Base-by-base conservation (phyloP, 2,329 filamentous ascomycete genomes). In the Talaromyces sp. region DNA sequence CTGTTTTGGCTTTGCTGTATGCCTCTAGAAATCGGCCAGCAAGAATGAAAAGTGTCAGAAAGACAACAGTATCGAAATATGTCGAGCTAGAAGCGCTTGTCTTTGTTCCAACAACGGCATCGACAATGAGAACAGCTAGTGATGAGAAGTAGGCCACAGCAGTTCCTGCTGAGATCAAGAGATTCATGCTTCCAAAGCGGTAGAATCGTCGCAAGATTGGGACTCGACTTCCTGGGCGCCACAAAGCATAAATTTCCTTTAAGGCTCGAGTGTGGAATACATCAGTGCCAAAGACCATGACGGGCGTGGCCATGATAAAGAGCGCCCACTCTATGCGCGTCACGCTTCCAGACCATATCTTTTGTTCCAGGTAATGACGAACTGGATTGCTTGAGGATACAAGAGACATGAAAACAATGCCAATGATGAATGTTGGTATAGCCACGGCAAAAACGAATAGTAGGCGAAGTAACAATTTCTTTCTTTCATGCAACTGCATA, bases 151-250 rank as follows among this genome's bases (percentile, higher is more conserved):
- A 96, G 1, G 92, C 92, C 55, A 97, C 90, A 2, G 85, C 88
- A 0, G 92, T 96, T 5, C 91, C 92, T 2, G 96, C 80, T 7
- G 89, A 94, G 73, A 97, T 92, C 54, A 97, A 82, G 77, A 95
- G 88, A 68, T 96, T 96, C 92, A 97, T 97, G 76, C 91, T 96
- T 8, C 92, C 92, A 65, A 97, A 97, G n/a, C 89, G 86, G 70
- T 91, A 91, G 66, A 97, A 92, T 13, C 92, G 81, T 61, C 87
- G 83, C 14, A 89, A 63, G 3, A 95, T 69, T 0, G 90, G 89
- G 1, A 87, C 87, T 33, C 82, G 84, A 67, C 90, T 96, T 24
- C 85, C 83, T 2, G 77, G 85, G 19, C 88, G 82, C 92, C 92
- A 97, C 57, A 96, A 78, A 0, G 86, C 81, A 55, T 80, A 80